Conservation (phyloP, 1,139 yeast species). For the Geotrichum klebahnii region DNA sequence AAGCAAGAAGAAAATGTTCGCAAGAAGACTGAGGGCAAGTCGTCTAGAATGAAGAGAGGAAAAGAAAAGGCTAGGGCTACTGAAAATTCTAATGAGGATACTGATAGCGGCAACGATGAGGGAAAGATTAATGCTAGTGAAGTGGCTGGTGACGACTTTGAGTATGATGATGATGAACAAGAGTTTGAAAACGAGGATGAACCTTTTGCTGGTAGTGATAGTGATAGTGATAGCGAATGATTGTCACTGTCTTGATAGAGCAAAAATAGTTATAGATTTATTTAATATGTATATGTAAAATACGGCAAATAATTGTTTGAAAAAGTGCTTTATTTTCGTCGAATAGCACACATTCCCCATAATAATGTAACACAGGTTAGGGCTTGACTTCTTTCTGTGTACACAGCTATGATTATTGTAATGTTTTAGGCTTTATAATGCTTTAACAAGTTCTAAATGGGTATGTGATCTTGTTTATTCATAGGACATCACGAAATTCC, state of each 20-base stretch:
- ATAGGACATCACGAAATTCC: too few species aligned
- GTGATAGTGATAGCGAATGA: constrained; percentile 15
- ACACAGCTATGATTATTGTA: too few species aligned
- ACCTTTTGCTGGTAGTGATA: constrained; percentile 15
- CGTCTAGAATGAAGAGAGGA: constrained; percentile 53
- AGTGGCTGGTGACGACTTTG: constrained; percentile 35
- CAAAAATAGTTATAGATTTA: too few species aligned
- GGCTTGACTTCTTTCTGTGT: too few species aligned
- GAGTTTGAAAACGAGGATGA: constrained; percentile 40
- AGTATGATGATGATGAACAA: constrained; percentile 37
- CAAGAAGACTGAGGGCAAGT: constrained; percentile 69
- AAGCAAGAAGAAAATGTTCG: constrained; percentile 77
- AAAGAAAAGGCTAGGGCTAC: constrained; percentile 44
- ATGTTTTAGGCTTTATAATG: too few species aligned
- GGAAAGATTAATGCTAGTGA: constrained; percentile 41
- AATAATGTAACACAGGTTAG: too few species aligned
- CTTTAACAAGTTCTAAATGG: too few species aligned
- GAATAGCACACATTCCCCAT: too few species aligned
- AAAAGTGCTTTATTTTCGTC: too few species aligned
- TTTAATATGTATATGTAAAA: neutral
- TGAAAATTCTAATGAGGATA: constrained; percentile 27
- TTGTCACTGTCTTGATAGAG: too few species aligned
- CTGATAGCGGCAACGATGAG: constrained; percentile 30
- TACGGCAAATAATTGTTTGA: neutral
- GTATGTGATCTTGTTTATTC: too few species aligned